Base-by-base conservation (phyloP, 2,329 filamentous ascomycete genomes). In the Talaromyces amestolkiae region DNA sequence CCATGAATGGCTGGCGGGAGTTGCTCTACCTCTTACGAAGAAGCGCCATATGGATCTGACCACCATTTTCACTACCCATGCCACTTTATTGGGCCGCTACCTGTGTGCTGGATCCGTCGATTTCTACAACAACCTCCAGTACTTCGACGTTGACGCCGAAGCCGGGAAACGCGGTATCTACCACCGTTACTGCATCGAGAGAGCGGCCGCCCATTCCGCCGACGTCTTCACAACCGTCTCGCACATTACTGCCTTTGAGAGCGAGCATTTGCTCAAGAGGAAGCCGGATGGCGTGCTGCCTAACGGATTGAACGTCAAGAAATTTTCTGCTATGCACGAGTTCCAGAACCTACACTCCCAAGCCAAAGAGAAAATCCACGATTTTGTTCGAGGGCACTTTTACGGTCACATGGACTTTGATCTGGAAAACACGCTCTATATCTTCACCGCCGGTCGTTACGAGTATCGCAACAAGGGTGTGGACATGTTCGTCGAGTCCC, bases 221-320 rank as follows among this genome's bases (percentile, higher is more conserved):
- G 95, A 99, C 80, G 95, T 99, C 73, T 98, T 99, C 82, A 99
- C 95, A 24, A 99, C 95, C 1, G 95, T 99, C 67, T 98, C 94
- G 19, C 95, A 98, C 79, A 98, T 99, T 75, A 99, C 95, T 4
- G 95, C 95, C 10, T 98, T 96, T 79, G 95, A 99, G 81, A 96
- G 92, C 74, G 95, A 99, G 83, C 94, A 99, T 80, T 81, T 99
- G 71, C 86, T 99, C 70, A 98, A 98, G 86, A 90, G 95, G 69
- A 98, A 98, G 81, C 95, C 95, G 0, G 95, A 99, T 72, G 95
- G 95, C 49, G 95, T 99, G 7, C 80, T 98, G 70, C 95, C 95
- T 71, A 99, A 99, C 74, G 95, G 95, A 69, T 85, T 99, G 74
- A 99, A 99, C 74, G 95, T 99, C 68, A 97, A 93, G 80, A 98